phyloP scores from a whole-genome alignment of 768 basidiomycete genomes.

The Mycena galericulata region DNA sequence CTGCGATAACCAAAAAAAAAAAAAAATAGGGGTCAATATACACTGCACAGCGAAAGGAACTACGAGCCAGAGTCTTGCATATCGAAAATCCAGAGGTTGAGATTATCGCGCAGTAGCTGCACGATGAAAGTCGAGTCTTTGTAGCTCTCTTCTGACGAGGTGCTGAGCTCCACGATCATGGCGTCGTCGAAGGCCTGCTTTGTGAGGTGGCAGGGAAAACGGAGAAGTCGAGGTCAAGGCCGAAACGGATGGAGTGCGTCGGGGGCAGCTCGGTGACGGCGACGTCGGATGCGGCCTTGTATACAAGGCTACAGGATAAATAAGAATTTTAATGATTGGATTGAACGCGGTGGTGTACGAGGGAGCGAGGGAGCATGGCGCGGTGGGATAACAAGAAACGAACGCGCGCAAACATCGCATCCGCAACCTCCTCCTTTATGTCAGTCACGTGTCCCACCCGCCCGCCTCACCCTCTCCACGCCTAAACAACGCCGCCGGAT shows the following conservation, averaged over 20 bases:
- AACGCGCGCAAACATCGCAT: too few species aligned
- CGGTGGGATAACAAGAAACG: too few species aligned
- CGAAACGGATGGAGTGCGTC: conserved; percentile 82
- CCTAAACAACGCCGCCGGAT: too few species aligned
- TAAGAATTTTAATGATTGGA: too few species aligned
- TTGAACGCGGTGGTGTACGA: too few species aligned
- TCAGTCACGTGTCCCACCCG: too few species aligned
- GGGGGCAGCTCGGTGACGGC: conserved; percentile 79
- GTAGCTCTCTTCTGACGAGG: conserved; percentile 98
- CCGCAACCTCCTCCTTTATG: too few species aligned
- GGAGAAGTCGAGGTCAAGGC: conserved; percentile 98
- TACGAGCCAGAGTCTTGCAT: conserved; percentile 92
- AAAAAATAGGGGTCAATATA: conserved; percentile 27
- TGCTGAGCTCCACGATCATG: conserved; percentile 98
- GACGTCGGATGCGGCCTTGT: conserved; percentile 98
- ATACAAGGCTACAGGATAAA: too few species aligned
- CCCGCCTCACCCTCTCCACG: too few species aligned
- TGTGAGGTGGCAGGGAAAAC: conserved; percentile 98
- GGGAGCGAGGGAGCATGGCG: too few species aligned
- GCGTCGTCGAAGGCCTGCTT: conserved; percentile 99
- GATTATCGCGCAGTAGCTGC: conserved; percentile 97
- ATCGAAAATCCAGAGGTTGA: conserved; percentile 98
- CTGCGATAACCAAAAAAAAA: too few species aligned
- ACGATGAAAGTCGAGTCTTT: conserved; percentile 98
- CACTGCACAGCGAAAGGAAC: background rate